phyloP scores from a whole-genome alignment of 2,329 filamentous ascomycete genomes.

The Pseudogymnoascus sp. region DNA sequence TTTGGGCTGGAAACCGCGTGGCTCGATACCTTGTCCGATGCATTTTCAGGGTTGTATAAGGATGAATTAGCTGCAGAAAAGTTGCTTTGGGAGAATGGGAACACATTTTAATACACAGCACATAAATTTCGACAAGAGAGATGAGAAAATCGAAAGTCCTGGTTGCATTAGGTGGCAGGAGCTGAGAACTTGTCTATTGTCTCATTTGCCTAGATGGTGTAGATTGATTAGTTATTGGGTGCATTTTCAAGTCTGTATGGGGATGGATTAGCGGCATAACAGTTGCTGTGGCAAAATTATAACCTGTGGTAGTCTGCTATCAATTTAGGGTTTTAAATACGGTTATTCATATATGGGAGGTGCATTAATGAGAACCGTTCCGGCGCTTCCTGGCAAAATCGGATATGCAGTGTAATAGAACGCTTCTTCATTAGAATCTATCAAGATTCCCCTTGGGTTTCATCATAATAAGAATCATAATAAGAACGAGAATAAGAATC shows the following conservation, averaged over 20 bases:
- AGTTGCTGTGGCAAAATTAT: not conserved
- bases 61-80: not conserved
- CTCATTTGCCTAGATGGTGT: not conserved
- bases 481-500: too few species aligned
- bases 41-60: not conserved
- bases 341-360: not conserved
- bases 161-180: not conserved
- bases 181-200: not conserved
- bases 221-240: too few species aligned
- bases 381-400: not conserved
- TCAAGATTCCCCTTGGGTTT: not conserved
- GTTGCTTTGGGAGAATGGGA: not conserved
- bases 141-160: not conserved
- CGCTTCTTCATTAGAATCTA: not conserved
- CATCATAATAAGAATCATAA: not conserved
- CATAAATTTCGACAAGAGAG: not conserved
- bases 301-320: not conserved
- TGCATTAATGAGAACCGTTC: not conserved
- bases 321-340: not conserved
- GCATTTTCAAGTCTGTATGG: not conserved
- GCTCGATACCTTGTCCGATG: not conserved
- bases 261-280: not conserved
- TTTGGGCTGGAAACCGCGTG: conserved; percentile 1
- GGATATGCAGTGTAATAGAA: not conserved
- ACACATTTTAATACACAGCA: not conserved